These are phyloP conservation scores for Dunaliella primolecta DNA, from an alignment of 139 green algal species.

Conservation along the genomic window DNA sequence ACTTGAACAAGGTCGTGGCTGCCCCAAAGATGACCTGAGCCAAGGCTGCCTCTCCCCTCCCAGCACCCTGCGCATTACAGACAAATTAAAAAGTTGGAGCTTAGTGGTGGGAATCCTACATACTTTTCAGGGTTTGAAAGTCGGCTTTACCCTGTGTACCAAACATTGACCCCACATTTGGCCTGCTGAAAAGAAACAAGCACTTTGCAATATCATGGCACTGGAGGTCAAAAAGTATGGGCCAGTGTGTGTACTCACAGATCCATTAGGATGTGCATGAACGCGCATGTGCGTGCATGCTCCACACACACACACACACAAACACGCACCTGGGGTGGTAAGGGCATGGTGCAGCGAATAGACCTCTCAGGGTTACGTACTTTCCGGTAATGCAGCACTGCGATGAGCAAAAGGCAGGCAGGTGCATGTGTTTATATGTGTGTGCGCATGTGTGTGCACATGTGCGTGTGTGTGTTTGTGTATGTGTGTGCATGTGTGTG, in stretches of 20 bases:
- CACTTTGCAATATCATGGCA: neutral
- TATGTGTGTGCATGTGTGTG: too few relatives aligned
- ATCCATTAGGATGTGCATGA: neutral
- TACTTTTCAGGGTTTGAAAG: neutral
- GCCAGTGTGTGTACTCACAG: too few relatives aligned
- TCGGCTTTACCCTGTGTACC: too few relatives aligned
- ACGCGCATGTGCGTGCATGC: neutral
- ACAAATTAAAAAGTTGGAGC: neutral
- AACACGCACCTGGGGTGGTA: neutral
- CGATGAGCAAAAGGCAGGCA: neutral
- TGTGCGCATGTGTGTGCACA: too few relatives aligned
- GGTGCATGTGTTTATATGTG: too few relatives aligned
- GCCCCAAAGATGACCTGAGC: neutral
- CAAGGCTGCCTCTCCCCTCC: neutral
- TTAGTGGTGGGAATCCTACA: neutral
- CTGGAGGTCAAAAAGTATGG: too few relatives aligned
- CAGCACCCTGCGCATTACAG: neutral
- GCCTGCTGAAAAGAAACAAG: neutral
- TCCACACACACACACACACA: too few relatives aligned
- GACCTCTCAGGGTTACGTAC: neutral
- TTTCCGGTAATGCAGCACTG: conserved; percentile 42
- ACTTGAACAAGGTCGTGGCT: neutral
- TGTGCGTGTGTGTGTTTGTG: too few relatives aligned
- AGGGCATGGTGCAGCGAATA: conserved; percentile 1
- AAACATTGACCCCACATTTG: too few relatives aligned